Percentiles rank a stretch among this genome's conserved stretches.
Conservation (phyloP, 352 stramenopile species). For the Phytophthora boehmeriae region DNA sequence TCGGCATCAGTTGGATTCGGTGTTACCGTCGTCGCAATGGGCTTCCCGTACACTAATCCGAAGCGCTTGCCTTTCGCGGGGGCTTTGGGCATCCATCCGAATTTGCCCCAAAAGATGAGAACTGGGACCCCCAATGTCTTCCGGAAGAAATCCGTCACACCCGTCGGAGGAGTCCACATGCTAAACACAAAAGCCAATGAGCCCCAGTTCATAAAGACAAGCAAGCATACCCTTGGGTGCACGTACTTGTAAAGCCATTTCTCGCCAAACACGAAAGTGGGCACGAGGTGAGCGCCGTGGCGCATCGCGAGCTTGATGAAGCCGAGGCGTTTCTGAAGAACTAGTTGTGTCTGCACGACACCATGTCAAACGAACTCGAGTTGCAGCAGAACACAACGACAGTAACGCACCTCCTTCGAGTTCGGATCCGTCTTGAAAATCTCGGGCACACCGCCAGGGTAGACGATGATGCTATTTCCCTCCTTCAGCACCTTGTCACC, state of each 20-base stretch:
- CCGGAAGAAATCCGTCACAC: conserved; percentile 35
- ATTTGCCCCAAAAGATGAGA: conserved; percentile 46
- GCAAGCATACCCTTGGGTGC: too few relatives aligned
- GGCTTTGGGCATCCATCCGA: conserved; percentile 41
- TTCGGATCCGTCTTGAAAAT: conserved; percentile 55
- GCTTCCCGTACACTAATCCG: conserved; percentile 47
- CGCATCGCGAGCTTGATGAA: conserved; percentile 56
- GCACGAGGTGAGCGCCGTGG: conserved; percentile 50
- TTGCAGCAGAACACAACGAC: not conserved
- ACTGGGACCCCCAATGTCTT: conserved; percentile 35
- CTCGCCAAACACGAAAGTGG: conserved; percentile 56
- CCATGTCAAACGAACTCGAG: not conserved
- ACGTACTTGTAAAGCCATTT: conserved; percentile 63
- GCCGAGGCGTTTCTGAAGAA: conserved; percentile 48
- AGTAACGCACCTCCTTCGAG: conserved; percentile 42
- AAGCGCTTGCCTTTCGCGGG: conserved; percentile 35
- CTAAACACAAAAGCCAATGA: conserved; percentile 17
- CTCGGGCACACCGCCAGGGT: conserved; percentile 46
- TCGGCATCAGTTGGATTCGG: conserved; percentile 34
- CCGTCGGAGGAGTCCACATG: conserved; percentile 62
- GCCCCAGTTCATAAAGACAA: not conserved
- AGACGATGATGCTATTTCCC: conserved; percentile 50
- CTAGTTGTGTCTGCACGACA: conserved; percentile 30
- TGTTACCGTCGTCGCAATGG: conserved; percentile 23
- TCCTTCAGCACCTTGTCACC: conserved; percentile 46